Base-by-base conservation (phyloP, 257 asterid genomes). In the Nicotiana obtusifolia region DNA sequence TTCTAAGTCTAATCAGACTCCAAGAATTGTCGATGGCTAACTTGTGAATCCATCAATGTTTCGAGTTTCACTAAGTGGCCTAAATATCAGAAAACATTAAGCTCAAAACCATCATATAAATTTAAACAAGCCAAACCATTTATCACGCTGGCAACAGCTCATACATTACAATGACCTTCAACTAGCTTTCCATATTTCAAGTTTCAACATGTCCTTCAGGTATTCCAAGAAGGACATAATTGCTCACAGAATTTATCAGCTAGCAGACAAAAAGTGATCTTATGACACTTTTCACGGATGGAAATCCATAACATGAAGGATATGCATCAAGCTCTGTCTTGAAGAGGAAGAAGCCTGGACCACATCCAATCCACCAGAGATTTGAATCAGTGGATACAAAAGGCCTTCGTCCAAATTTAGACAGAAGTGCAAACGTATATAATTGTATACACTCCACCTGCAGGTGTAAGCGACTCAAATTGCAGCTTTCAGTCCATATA, bases 201-300 rank as follows among this genome's bases (percentile, higher is more conserved):
- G 78, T 22, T 71, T 44, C 78, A 71, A 22, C 78, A 44, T 20
- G 78, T 44, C 57, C 78, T 71, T 44, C 59, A 71, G 77, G 56
- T 68, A 68, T 56, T 37, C 11, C 56, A 71, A 33, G 35, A 20
- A 22, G 16, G 35, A 44, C 20, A 71, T 20, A 41, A 44, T 19
- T 71, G 60, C 60, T 24, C 60, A 41, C 33, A 30, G 33, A 41
- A 73, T 73, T 14, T 47, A 22, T 73, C 79, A 73, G 41, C 5
- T 35, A 75, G 64, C 26, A 75, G 26, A 49, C 26, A 47, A 61
- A 26, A 26, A 49, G 80, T 75, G 62, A 75, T 75, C 10, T 11
- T 15, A 75, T 49, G 4, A 24, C 64, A 75, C 17, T 49, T 47
- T 75, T 49, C n/a, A 33, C 16, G 44, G 64, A 49, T 75, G 44